Evolutionary conservation across 2,329 filamentous ascomycete species (phyloP).

Genomic region (Claviceps arundinis): DNA sequence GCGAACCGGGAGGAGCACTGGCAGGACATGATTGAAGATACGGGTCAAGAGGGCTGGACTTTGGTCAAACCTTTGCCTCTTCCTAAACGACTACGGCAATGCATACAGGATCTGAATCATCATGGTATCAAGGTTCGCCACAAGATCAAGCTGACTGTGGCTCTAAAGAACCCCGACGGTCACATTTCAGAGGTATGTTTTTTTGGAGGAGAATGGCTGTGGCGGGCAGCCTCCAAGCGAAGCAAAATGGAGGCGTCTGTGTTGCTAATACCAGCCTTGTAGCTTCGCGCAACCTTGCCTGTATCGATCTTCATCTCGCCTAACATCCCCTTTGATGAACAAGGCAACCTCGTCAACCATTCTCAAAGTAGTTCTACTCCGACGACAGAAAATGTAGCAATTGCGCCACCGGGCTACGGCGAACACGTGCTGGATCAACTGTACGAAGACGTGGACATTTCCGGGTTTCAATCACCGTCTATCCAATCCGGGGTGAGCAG

Average conservation of each 20-base stretch:
- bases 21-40: slow-evolving; percentile 55
- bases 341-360: slow-evolving; percentile 62
- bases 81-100: slow-evolving; percentile 68
- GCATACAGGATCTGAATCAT: slow-evolving; percentile 79
- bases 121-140: slow-evolving; percentile 86
- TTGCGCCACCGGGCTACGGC: slow-evolving; percentile 86
- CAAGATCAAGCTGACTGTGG: slow-evolving; percentile 82
- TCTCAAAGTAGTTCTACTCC: slow-evolving; percentile 33
- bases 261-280: slow-evolving; percentile 1
- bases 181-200: slow-evolving; percentile 70
- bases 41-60: slow-evolving; percentile 51
- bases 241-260: background rate
- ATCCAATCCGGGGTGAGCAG: slow-evolving; percentile 64
- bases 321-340: slow-evolving; percentile 75
- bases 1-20: slow-evolving; percentile 49
- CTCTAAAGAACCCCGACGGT: slow-evolving; percentile 86
- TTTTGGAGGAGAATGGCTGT: background rate
- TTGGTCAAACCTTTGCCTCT: slow-evolving; percentile 52
- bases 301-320: slow-evolving; percentile 93
- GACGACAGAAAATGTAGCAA: slow-evolving; percentile 42
- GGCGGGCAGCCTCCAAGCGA: too few species aligned
- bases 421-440: slow-evolving; percentile 81
- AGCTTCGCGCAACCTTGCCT: slow-evolving; percentile 80
- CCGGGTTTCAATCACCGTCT: slow-evolving; percentile 67
- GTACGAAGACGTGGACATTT: slow-evolving; percentile 74